Evolutionary conservation across 352 stramenopile genomes (phyloP).

Genomic region (Plasmopara viticola): DNA sequence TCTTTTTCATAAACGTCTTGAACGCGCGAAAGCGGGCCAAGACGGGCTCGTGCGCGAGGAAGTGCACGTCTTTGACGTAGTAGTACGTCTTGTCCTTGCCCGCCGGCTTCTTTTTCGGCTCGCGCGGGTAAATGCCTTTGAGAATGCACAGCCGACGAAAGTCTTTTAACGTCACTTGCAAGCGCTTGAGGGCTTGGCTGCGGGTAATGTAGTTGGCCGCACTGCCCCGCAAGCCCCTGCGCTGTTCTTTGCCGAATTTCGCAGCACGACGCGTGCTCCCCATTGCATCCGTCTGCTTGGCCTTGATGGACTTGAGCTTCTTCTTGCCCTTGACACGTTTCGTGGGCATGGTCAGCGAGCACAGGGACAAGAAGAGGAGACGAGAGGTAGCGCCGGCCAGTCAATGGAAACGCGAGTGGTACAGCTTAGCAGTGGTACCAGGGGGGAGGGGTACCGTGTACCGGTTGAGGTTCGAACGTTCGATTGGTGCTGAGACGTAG

Average conservation of each 20-base stretch:
- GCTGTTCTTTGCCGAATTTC: constrained; percentile 84
- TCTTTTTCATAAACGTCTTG: constrained; percentile 99
- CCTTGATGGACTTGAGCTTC: constrained; percentile 88
- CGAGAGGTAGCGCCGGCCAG: no score
- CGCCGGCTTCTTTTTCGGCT: constrained; percentile 92
- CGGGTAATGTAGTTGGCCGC: constrained; percentile 95
- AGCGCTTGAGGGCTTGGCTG: constrained; percentile 89
- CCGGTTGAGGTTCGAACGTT: no score
- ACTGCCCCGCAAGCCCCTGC: constrained; percentile 71
- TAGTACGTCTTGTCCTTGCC: constrained; percentile 99
- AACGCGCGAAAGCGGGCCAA: constrained; percentile 98
- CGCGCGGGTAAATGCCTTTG: constrained; percentile 98
- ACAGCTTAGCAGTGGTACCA: no score
- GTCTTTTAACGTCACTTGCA: constrained; percentile 97
- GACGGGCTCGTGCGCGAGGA: constrained; percentile 96
- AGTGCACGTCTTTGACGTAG: constrained; percentile 98
- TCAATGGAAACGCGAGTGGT: no score
- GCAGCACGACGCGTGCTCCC: constrained; percentile 72
- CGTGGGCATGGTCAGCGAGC: constrained; percentile 51
- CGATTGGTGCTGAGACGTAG: not conserved
- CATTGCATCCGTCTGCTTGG: constrained; percentile 81
- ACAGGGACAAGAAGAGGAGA: no score
- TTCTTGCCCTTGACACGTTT: constrained; percentile 87
- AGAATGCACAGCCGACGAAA: constrained; percentile 99
- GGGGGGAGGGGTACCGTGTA: no score